Percentiles rank a stretch among this genome's conserved stretches.
phyloP scores from a whole-genome alignment of 2,329 filamentous ascomycete genomes.

The Ciborinia camelliae region DNA sequence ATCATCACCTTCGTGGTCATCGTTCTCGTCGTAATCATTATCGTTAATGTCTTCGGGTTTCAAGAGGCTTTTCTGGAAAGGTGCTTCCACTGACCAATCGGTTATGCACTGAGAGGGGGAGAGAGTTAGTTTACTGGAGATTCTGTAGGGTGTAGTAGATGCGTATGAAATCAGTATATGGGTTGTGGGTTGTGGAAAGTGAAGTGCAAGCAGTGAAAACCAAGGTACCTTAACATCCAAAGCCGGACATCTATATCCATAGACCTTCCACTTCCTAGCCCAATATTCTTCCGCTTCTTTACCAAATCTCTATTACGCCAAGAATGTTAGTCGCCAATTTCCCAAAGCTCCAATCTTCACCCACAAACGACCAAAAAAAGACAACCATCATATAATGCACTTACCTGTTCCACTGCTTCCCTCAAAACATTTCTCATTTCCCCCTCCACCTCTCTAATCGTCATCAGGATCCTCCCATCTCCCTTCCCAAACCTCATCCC shows the following conservation, averaged over 20 bases:
- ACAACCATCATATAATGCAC: not conserved
- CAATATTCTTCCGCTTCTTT: not conserved
- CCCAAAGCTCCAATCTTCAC: rapidly evolving
- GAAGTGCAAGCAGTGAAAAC: too few species aligned
- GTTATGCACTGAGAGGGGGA: not conserved
- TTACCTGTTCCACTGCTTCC: not conserved
- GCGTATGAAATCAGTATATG: too few species aligned
- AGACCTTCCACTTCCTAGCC: not conserved
- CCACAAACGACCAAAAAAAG: too few species aligned
- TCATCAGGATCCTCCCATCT: not conserved
- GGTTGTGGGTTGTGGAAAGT: not conserved
- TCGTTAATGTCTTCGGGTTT: not conserved
- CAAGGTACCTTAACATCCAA: not conserved
- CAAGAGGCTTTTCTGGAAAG: not conserved
- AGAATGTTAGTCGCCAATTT: not conserved
- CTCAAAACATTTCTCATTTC: conserved; percentile 1
- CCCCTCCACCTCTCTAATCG: not conserved
- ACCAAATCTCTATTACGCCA: not conserved
- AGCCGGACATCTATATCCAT: not conserved
- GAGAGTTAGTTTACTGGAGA: not conserved
- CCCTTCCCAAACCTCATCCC: not conserved
- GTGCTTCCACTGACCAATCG: conserved; percentile 4
- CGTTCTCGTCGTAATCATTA: not conserved
- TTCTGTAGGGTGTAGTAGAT: too few species aligned
- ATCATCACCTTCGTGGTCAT: not conserved